Evolutionary conservation across 1,139 yeast species (phyloP), one percentile per base, ranked within the genome.

Genomic region (Yamadazyma friedrichii): DNA sequence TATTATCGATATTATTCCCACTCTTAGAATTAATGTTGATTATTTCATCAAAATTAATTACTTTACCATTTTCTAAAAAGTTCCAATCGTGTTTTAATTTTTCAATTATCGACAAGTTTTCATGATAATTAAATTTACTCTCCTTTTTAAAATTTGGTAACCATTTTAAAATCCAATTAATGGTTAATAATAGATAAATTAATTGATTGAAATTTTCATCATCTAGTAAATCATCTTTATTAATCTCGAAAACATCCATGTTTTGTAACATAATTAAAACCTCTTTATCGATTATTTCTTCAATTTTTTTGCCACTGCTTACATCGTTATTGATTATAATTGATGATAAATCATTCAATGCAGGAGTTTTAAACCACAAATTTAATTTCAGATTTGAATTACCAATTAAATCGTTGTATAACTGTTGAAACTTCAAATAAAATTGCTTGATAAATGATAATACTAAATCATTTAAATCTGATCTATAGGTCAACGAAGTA

Each of bases 401-500:
- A 40, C 54, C 54, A 52, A 62, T 52, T 28, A 70, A 55, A 20
- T 65, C 69, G 12, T 54, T 50, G 41, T 65, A 68, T 41, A 64
- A 65, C 15, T 51, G 52, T 11, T 51, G 41, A 49, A 71, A 71
- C 3, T 62, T 56, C 4, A 48, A 46, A 4, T 65, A 52, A 48
- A 72, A 72, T 35, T 56, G 58, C 24, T 58, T 52, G 42, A 72
- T 53, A 38, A 67, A 58, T 22, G 52, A 53, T 43, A 80, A 59
- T 6, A 78, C 70, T 9, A 76, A 60, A 17, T 64, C 62, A 28
- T 78, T 74, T 52, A 78, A 77, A 15, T 77, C 80, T 27, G 65
- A 62, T 46, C 86, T 67, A 52, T 72, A 82, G 22, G 72, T 66
- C 36, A 80, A 64, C 0, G 88, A 76, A 1, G 91, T 82, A 54